A percentile compares a stretch with the other conserved stretches of the same genome.
Evolutionary conservation across 768 basidiomycete species (phyloP).

Genomic region (Calocera cornea): DNA sequence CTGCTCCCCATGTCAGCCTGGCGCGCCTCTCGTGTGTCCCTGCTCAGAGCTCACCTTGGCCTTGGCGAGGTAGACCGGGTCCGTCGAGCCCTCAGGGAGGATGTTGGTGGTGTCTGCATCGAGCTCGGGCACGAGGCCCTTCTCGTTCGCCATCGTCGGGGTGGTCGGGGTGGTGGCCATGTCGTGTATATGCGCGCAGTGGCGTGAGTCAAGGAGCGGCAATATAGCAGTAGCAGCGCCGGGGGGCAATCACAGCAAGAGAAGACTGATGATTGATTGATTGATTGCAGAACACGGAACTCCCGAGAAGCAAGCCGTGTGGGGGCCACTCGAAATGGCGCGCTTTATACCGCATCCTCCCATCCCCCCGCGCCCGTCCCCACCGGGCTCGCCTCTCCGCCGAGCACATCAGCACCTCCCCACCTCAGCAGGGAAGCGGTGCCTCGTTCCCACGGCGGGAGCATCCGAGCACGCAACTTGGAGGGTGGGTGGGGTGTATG

Average conservation of each 20-base stretch:
- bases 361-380: no score
- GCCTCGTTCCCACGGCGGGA: no score
- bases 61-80: slow-evolving; percentile 48
- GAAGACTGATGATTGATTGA: not conserved
- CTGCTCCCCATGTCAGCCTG: slow-evolving; percentile 9
- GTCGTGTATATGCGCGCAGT: no score
- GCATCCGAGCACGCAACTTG: no score
- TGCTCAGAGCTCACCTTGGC: slow-evolving; percentile 18
- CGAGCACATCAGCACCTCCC: no score
- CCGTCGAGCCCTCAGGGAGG: slow-evolving; percentile 26
- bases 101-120: slow-evolving; percentile 26
- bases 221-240: not conserved
- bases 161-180: not conserved
- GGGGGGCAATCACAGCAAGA: not conserved
- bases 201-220: not conserved
- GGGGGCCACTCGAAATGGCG: not conserved
- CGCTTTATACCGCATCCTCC: not conserved
- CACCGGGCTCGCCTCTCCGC: no score
- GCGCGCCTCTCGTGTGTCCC: no score
- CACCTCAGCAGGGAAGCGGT: no score
- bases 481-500: no score
- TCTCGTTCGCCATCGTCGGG: not conserved
- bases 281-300: not conserved
- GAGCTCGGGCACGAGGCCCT: not conserved
- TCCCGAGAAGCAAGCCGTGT: not conserved